These are phyloP conservation scores for Cynara cardunculus DNA, from an alignment of 129 eudicot species.

Conservation along the genomic window DNA sequence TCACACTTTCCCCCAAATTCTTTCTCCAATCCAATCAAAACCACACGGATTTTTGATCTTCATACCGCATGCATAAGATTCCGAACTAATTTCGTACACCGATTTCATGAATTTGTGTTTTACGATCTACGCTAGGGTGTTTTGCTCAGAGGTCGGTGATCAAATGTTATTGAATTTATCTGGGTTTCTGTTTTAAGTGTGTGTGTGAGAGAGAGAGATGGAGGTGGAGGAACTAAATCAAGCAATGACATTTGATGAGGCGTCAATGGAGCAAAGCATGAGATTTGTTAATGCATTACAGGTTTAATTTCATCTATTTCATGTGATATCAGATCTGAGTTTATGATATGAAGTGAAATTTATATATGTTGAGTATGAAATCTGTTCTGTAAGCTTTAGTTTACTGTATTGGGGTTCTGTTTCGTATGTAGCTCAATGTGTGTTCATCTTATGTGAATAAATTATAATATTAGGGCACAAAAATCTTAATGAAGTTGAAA, in stretches of 20 bases:
- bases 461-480: background rate
- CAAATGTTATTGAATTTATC: conserved; percentile 12
- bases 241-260: conserved; percentile 65
- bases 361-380: background rate
- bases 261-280: conserved; percentile 77
- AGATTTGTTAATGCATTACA: conserved; percentile 88
- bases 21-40: conserved; percentile 14
- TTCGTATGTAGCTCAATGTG: background rate
- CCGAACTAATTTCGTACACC: background rate
- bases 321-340: conserved; percentile 37
- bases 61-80: background rate
- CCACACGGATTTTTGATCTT: background rate
- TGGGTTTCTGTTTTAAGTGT: background rate
- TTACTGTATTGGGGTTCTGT: conserved; percentile 2
- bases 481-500: background rate
- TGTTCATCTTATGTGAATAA: background rate
- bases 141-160: conserved; percentile 1
- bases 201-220: conserved; percentile 15
- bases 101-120: background rate
- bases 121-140: conserved; percentile 18
- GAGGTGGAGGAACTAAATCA: conserved; percentile 39
- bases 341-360: background rate
- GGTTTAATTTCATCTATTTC: conserved; percentile 35
- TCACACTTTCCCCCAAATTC: conserved; percentile 23
- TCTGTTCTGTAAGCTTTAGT: background rate